A percentile compares a stretch with the other conserved stretches of the same genome.
Evolutionary conservation across 768 basidiomycete species (phyloP).

Genomic region (Suillus luteus): DNA sequence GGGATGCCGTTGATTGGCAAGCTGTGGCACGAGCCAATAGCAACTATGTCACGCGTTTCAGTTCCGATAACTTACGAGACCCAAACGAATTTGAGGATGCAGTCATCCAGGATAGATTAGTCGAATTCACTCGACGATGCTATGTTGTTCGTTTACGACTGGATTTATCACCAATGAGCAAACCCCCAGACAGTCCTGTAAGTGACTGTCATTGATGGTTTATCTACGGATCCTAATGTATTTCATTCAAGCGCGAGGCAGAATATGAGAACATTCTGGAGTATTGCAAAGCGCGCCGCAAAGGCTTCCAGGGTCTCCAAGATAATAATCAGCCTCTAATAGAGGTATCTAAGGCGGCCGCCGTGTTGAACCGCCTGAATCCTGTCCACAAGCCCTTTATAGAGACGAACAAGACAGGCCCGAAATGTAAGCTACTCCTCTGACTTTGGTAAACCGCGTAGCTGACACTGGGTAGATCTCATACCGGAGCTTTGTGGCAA

Average conservation of each 20-base stretch:
- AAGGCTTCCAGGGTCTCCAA: slow-evolving; percentile 61
- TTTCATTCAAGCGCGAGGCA: slow-evolving; percentile 55
- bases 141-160: slow-evolving; percentile 53
- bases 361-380: slow-evolving; percentile 58
- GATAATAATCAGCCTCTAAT: slow-evolving; percentile 71
- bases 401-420: slow-evolving; percentile 40
- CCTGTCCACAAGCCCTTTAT: slow-evolving; percentile 48
- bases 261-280: slow-evolving; percentile 63
- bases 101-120: slow-evolving; percentile 73
- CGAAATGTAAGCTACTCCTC: slow-evolving; percentile 56
- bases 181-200: slow-evolving; percentile 65
- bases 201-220: slow-evolving; percentile 29
- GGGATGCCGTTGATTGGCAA: slow-evolving; percentile 63
- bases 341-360: slow-evolving; percentile 58
- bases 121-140: slow-evolving; percentile 77
- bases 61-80: slow-evolving; percentile 36
- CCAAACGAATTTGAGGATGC: slow-evolving; percentile 53
- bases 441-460: slow-evolving; percentile 21
- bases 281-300: slow-evolving; percentile 62
- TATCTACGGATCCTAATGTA: slow-evolving; percentile 6
- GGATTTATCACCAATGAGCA: slow-evolving; percentile 75
- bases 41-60: slow-evolving; percentile 53
- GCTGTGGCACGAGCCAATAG: slow-evolving; percentile 52
- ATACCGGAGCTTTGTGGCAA: slow-evolving; percentile 83
- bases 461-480: slow-evolving; percentile 53